Conservation (phyloP, 345 rosid genomes). For the Murraya koenigii region DNA sequence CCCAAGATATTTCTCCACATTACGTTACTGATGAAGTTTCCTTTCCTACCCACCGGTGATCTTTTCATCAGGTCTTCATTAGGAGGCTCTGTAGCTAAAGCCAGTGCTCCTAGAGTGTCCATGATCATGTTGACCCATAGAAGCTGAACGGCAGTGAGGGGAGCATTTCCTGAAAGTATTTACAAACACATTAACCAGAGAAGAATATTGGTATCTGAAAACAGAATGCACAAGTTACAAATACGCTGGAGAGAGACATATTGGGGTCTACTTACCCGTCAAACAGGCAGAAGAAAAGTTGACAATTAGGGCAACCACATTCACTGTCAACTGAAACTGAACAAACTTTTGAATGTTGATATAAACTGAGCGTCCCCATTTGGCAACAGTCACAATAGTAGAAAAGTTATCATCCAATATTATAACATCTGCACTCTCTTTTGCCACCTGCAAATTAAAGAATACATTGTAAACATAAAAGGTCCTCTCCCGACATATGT, state of each 20-base stretch:
- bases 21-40: slow-evolving; percentile 82
- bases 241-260: slow-evolving; percentile 3
- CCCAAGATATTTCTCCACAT: slow-evolving; percentile 99
- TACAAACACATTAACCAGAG: background rate
- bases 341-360: slow-evolving; percentile 86
- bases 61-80: slow-evolving; percentile 67
- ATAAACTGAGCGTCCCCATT: slow-evolving; percentile 91
- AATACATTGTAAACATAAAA: background rate
- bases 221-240: background rate
- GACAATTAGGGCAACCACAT: slow-evolving; percentile 76
- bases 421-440: slow-evolving; percentile 89
- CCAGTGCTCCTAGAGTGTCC: slow-evolving; percentile 88
- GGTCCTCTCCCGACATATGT: background rate
- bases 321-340: slow-evolving; percentile 92
- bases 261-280: slow-evolving; percentile 50
- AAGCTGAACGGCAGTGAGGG: slow-evolving; percentile 83
- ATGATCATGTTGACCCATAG: slow-evolving; percentile 93
- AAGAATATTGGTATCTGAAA: slow-evolving; percentile 2
- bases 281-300: slow-evolving; percentile 91
- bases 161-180: slow-evolving; percentile 58
- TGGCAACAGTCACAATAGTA: slow-evolving; percentile 74
- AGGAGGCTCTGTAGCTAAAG: slow-evolving; percentile 89
- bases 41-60: slow-evolving; percentile 68
- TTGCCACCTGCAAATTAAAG: slow-evolving; percentile 55
- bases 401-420: slow-evolving; percentile 86